Percentiles rank a stretch among this genome's conserved stretches.
Evolutionary conservation across 768 basidiomycete species (phyloP).

Genomic region (Termitomyces sp.): DNA sequence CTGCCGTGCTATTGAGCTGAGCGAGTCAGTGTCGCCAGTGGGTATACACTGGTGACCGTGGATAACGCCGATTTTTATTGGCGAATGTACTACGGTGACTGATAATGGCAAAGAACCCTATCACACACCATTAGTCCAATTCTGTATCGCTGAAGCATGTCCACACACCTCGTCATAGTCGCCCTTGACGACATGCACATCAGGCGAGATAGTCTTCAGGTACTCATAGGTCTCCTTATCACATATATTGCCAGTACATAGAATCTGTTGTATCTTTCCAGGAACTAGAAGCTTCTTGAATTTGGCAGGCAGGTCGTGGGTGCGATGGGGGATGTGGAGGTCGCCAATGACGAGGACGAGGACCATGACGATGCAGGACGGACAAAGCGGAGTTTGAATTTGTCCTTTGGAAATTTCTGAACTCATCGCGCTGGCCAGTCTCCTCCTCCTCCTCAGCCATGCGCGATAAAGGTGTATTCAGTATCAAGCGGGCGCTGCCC

Average conservation of each 20-base stretch:
- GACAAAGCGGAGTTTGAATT: conserved; percentile 4
- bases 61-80: conserved; percentile 87
- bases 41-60: conserved; percentile 95
- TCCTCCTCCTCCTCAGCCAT: conserved; percentile 18
- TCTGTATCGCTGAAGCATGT: not conserved
- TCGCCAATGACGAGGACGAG: conserved; percentile 97
- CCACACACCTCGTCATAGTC: conserved; percentile 88
- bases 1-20: conserved; percentile 83
- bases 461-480: conserved; percentile 34
- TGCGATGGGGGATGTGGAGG: conserved; percentile 89
- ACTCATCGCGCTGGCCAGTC: not conserved
- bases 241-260: conserved; percentile 96
- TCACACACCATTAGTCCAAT: not conserved
- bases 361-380: conserved; percentile 49
- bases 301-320: conserved; percentile 88
- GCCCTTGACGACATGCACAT: conserved; percentile 87
- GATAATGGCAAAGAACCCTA: conserved; percentile 78
- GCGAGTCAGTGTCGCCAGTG: conserved; percentile 86
- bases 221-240: conserved; percentile 98
- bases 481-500: conserved; percentile 53
- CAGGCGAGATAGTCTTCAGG: conserved; percentile 87
- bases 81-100: conserved; percentile 71
- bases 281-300: conserved; percentile 96
- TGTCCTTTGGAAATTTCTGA: conserved; percentile 6
- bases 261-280: conserved; percentile 96